Base-by-base conservation (phyloP, 2,329 filamentous ascomycete species). In the Fusarium udum region DNA sequence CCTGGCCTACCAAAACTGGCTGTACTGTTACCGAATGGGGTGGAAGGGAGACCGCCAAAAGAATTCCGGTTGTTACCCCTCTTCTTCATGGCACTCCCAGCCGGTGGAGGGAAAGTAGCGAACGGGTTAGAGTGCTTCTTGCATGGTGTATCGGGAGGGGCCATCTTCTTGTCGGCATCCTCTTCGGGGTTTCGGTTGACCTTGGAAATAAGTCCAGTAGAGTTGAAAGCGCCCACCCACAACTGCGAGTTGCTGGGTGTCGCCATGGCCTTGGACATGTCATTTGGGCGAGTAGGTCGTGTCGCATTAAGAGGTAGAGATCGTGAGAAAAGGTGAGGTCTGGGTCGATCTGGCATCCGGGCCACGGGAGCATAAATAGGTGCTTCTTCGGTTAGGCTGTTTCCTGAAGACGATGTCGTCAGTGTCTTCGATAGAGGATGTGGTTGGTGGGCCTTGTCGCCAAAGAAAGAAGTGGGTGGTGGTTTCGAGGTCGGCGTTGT, bases 131-230 rank as follows among this genome's bases (percentile, higher is more conserved):
- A 85, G 60, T 92, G 91, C 79, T 96, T 95, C 85, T 98, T 99
- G 83, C 96, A 98, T 3, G 96, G 96, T 3, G 96, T 99, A 79
- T 98, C 96, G 2, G 96, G 95, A 87, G 97, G 95, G 36, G 89
- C 88, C 78, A 89, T 85, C 79, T 92, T 91, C 82, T 87, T 84
- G 83, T 78, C 85, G 83, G 73, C 78, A 81, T 85, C 88, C 58
- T 94, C 89, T 75, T 98, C 94, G 1, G 92, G 89, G 80, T 93
- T 92, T 64, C 93, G 92, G 78, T 96, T 97, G 82, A 97, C 93
- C 84, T 99, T 99, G 16, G 96, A 98, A 61, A 99, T 92, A 34
- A 99, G 85, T 3, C 95, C 95, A 2, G 96, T 98, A 3, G 96
- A 98, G 86, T 94, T 95, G 83, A 98, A 98, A 12, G 95, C 95